Evolutionary conservation across 23 red algal genomes (phyloP).

Genomic region (Gracilaria domingensis): DNA sequence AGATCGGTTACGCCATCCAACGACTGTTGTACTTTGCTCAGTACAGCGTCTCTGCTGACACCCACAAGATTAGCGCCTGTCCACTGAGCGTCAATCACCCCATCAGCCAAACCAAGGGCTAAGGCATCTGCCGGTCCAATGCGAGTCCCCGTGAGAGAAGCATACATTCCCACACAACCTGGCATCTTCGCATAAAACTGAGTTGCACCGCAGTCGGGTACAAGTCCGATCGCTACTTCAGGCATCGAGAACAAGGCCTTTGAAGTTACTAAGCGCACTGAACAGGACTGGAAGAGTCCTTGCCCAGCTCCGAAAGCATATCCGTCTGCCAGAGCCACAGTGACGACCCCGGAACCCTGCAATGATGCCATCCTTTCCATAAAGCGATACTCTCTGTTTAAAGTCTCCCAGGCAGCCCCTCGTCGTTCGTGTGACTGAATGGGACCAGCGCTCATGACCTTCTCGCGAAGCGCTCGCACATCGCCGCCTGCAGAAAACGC

Average conservation of each 20-base stretch:
- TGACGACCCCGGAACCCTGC: neutral
- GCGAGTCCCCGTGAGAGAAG: conserved; percentile 41
- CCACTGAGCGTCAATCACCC: conserved; percentile 1
- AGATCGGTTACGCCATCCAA: neutral
- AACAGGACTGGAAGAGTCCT: conserved; percentile 60
- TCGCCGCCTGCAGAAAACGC: conserved; percentile 62
- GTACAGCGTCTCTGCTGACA: neutral
- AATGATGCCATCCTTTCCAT: conserved; percentile 40
- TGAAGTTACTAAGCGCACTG: conserved; percentile 14
- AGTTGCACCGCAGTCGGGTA: conserved; percentile 65
- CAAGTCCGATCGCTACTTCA: conserved; percentile 51
- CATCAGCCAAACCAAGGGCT: conserved; percentile 45
- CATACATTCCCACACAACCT: conserved; percentile 63
- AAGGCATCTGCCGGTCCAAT: conserved; percentile 41
- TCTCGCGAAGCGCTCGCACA: conserved; percentile 40
- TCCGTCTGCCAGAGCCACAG: conserved; percentile 39
- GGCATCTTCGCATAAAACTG: conserved; percentile 43
- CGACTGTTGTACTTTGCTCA: neutral
- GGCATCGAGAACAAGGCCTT: conserved; percentile 55
- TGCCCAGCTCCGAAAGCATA: conserved; percentile 57
- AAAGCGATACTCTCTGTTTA: conserved; percentile 56
- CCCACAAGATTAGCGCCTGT: conserved; percentile 8
- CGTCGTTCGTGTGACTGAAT: conserved; percentile 1
- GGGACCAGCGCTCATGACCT: conserved; percentile 15
- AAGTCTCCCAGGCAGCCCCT: neutral